Percentiles rank a stretch among this genome's conserved stretches.
phyloP scores from a whole-genome alignment of 306 rosid genomes.

The Vachellia collinsii region DNA sequence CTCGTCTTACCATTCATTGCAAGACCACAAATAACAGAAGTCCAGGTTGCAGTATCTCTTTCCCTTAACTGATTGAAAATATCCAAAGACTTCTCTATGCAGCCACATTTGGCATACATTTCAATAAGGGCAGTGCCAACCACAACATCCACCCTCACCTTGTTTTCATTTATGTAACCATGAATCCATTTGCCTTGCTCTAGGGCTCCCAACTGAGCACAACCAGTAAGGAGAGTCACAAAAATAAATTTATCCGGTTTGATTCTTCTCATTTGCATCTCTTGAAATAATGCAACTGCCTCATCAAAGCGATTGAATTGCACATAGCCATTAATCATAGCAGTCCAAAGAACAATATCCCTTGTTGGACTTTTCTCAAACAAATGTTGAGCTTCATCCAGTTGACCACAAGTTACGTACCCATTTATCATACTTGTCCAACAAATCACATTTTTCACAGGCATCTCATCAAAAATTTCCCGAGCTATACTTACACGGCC shows the following conservation, averaged over 20 bases:
- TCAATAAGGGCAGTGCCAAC: slow-evolving; percentile 77
- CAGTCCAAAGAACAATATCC: slow-evolving; percentile 80
- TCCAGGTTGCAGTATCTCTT: slow-evolving; percentile 71
- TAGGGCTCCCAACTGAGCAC: slow-evolving; percentile 71
- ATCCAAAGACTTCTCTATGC: slow-evolving; percentile 59
- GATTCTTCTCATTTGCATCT: slow-evolving; percentile 63
- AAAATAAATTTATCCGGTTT: slow-evolving; percentile 62
- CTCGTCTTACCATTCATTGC: slow-evolving; percentile 73
- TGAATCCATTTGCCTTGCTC: slow-evolving; percentile 79
- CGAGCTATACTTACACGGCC: slow-evolving; percentile 53
- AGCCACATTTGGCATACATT: slow-evolving; percentile 81
- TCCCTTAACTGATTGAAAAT: slow-evolving; percentile 55
- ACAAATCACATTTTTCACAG: slow-evolving; percentile 57
- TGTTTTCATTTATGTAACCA: slow-evolving; percentile 47
- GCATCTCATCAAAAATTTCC: slow-evolving; percentile 55
- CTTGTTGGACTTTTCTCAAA: slow-evolving; percentile 65
- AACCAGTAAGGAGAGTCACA: slow-evolving; percentile 71
- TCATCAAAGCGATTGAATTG: slow-evolving; percentile 65
- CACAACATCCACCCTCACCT: slow-evolving; percentile 56
- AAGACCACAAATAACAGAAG: slow-evolving; percentile 72
- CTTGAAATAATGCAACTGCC: slow-evolving; percentile 56
- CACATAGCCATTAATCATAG: slow-evolving; percentile 81
- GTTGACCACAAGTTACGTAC: slow-evolving; percentile 57
- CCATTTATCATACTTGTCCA: slow-evolving; percentile 83
- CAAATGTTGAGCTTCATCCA: slow-evolving; percentile 67